Evolutionary conservation across 305 asterid species (phyloP).

Genomic region (Solanum chacoense): DNA sequence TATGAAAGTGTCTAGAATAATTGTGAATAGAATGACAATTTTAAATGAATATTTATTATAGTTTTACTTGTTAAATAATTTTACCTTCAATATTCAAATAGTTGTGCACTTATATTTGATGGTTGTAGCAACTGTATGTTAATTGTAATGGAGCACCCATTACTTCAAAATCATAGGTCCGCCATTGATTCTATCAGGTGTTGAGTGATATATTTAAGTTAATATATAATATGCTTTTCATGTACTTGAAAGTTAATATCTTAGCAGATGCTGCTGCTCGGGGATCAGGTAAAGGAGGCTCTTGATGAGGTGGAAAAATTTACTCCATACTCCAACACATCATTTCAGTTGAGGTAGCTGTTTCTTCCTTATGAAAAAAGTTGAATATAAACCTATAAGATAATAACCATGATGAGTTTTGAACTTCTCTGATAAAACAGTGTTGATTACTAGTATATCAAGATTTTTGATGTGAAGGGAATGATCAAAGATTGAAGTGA

Average conservation of each 20-base stretch:
- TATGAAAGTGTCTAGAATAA: not conserved
- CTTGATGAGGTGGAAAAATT: constrained; percentile 46
- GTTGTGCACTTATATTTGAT: not conserved
- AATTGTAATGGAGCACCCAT: not conserved
- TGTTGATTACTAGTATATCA: not conserved
- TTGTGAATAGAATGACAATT: not conserved
- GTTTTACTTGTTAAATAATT: not conserved
- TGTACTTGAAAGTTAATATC: not conserved
- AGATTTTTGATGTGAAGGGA: not conserved
- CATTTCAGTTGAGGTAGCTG: constrained; percentile 48
- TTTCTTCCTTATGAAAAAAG: not conserved
- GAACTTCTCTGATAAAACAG: not conserved
- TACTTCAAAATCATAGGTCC: not conserved
- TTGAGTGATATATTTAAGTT: not conserved
- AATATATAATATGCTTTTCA: not conserved
- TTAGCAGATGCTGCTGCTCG: constrained; percentile 65
- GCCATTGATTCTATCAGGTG: not conserved
- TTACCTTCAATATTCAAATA: not conserved
- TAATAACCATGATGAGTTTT: not conserved
- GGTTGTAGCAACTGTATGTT: not conserved
- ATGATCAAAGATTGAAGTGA: not conserved
- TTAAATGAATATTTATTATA: not conserved
- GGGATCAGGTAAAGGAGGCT: constrained; percentile 82
- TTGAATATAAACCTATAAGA: not conserved
- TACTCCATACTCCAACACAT: constrained; percentile 29